phyloP scores from a whole-genome alignment of 305 asterid genomes.

The Ilex paraguariensis region DNA sequence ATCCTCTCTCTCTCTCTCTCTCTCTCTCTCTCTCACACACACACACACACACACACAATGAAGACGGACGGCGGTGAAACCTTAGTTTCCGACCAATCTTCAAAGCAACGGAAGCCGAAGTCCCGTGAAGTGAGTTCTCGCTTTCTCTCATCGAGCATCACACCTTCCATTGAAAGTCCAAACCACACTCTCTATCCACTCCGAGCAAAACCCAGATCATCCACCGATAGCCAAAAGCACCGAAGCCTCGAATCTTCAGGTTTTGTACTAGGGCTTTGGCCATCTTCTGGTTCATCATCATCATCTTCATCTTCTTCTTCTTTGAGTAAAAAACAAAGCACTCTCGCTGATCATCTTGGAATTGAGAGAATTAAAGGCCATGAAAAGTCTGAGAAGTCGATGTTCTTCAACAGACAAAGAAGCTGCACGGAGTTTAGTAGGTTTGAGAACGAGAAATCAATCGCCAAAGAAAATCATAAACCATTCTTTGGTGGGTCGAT shows the following conservation, averaged over 20 bases:
- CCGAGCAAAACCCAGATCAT: constrained; percentile 32
- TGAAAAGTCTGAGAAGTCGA: constrained; percentile 13
- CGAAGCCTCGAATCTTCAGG: constrained; percentile 43
- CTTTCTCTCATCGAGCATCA: constrained; percentile 47
- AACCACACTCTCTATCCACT: constrained; percentile 29
- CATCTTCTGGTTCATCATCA: constrained; percentile 31
- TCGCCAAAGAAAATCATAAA: constrained; percentile 38
- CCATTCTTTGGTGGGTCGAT: constrained; percentile 57
- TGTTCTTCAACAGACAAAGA: constrained; percentile 40
- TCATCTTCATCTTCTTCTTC: constrained; percentile 10
- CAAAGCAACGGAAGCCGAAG: constrained; percentile 40
- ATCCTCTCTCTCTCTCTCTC: constrained; percentile 8
- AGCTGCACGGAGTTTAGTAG: constrained; percentile 52
- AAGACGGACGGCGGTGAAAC: constrained; percentile 22
- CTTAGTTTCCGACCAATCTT: constrained; percentile 20
- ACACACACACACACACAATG: constrained; percentile 11
- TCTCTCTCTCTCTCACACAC: background rate
- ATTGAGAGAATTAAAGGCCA: constrained; percentile 38
- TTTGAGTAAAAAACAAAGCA: constrained; percentile 18
- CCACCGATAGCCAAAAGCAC: constrained; percentile 29
- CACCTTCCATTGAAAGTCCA: constrained; percentile 18
- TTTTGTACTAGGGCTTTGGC: constrained; percentile 62
- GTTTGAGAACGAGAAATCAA: constrained; percentile 30
- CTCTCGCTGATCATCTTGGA: constrained; percentile 51
- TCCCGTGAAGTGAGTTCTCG: constrained; percentile 66